Conservation (phyloP, 371 early-diverging fungal genomes). For the Circinella umbellata region DNA sequence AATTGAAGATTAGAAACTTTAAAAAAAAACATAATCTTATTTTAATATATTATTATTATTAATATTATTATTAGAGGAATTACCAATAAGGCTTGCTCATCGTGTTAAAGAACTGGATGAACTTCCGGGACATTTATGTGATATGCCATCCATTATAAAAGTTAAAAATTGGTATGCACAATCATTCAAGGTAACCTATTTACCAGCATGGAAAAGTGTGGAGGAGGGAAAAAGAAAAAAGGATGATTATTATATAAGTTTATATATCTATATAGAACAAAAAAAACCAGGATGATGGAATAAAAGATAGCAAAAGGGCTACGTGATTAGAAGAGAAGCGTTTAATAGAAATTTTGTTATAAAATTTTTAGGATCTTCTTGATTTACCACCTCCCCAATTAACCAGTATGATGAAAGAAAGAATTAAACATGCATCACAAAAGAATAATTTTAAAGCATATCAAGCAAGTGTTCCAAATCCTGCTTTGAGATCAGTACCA, state of each 20-base stretch:
- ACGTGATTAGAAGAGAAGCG: too few species aligned
- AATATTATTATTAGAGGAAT: conserved; percentile 81
- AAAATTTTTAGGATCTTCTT: conserved; percentile 59
- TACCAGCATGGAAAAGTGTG: background rate
- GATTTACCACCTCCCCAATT: conserved; percentile 73
- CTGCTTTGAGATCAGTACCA: conserved; percentile 40
- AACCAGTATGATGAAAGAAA: conserved; percentile 40
- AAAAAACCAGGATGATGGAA: too few species aligned
- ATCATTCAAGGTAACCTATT: conserved; percentile 75
- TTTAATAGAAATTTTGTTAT: too few species aligned
- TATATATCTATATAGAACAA: too few species aligned
- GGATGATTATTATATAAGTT: too few species aligned
- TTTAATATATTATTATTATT: conserved; percentile 5
- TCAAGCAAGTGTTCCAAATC: conserved; percentile 69
- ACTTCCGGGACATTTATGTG: conserved; percentile 83
- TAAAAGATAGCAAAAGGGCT: too few species aligned
- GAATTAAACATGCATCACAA: conserved; percentile 21
- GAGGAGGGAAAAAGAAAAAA: background rate
- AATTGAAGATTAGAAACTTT: too few species aligned
- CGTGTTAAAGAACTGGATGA: conserved; percentile 95
- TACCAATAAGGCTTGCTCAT: conserved; percentile 96
- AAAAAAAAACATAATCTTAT: background rate
- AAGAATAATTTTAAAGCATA: conserved; percentile 18
- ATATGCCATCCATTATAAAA: conserved; percentile 89
- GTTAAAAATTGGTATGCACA: conserved; percentile 97